Base-by-base conservation (phyloP, 305 asterid genomes). In the Lippia alba region DNA sequence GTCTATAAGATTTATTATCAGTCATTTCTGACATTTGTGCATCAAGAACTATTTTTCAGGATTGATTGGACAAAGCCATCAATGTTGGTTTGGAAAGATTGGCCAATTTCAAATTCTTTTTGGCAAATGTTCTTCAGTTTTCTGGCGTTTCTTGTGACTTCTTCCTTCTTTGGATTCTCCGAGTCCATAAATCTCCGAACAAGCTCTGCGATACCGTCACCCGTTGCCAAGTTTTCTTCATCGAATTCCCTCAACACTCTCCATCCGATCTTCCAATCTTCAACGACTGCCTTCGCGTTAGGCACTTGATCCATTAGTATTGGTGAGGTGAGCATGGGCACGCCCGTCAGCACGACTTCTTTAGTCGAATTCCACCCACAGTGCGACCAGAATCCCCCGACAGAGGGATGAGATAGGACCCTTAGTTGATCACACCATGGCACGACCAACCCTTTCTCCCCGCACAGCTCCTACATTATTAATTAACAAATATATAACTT, bases 301-400 rank as follows among this genome's bases (percentile, higher is more conserved):
- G 81, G 64, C 12, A 72, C 0, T 40, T 90, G 96, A 78, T 90
- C 96, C 76, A 50, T 49, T 0, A 64, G 1, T 2, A 84, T 53
- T 0, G 95, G 96, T 11, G 70, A 83, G 0, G 79, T n/a, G 0
- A 86, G 82, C 80, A 82, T 3, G 0, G 92, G 92, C 65, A 80
- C 66, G 0, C 90, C 89, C 0, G 83, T 58, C 15, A 80, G 49
- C 8, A 61, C 4, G 0, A 82, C 82, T 61, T 88, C 96, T n/a
- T 70, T 80, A 0, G 89, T 83, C 6, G 92, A 87, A 70, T 84
- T 87, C 91, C 91, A 86, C 34, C 89, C 91, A 41, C 89, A 87
- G 30, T 90, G 92, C 3, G 87, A 67, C 81, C 84, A 80, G 70
- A 84, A 90, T 0, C 92, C 90, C 0, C 92, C 91, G 0, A 86